Evolutionary conservation across 202 grass and related monocot genomes (phyloP).

Genomic region (Musa balbisiana): DNA sequence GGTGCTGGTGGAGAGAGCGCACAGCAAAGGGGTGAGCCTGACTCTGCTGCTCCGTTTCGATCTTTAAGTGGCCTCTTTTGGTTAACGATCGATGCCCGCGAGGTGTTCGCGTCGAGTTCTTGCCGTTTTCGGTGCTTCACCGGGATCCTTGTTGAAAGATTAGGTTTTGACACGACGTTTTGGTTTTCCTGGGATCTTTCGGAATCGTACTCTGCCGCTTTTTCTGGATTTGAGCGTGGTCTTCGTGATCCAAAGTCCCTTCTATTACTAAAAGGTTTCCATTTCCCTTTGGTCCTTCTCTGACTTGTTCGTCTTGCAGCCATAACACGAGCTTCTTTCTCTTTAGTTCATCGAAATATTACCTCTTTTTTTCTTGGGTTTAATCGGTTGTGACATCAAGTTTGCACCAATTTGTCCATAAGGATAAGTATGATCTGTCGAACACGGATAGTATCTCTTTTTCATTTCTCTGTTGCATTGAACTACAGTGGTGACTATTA

Average conservation of each 20-base stretch:
- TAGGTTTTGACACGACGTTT: not conserved
- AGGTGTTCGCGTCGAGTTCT: not conserved
- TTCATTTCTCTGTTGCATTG: too few species aligned
- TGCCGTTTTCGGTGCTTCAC: not conserved
- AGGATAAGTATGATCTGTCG: too few species aligned
- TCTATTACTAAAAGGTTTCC: not conserved
- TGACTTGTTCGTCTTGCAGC: not conserved
- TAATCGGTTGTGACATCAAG: too few species aligned
- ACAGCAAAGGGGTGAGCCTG: constrained; percentile 44
- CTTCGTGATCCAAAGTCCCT: not conserved
- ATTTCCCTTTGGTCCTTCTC: not conserved
- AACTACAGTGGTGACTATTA: too few species aligned
- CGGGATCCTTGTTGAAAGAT: not conserved
- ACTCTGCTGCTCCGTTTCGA: constrained; percentile 27
- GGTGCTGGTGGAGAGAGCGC: constrained; percentile 69
- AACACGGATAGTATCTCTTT: too few species aligned
- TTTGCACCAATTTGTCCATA: too few species aligned
- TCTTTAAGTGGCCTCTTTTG: not conserved
- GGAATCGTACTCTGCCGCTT: not conserved
- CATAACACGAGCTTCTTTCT: too few species aligned
- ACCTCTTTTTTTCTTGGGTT: too few species aligned
- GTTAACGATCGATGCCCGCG: not conserved
- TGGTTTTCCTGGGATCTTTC: not conserved
- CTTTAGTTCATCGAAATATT: too few species aligned
- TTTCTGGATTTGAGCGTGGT: not conserved